A percentile compares a stretch with the other conserved stretches of the same genome.
Conservation (phyloP, 805 yeast genomes). For the Debaryomyces prosopidis region DNA sequence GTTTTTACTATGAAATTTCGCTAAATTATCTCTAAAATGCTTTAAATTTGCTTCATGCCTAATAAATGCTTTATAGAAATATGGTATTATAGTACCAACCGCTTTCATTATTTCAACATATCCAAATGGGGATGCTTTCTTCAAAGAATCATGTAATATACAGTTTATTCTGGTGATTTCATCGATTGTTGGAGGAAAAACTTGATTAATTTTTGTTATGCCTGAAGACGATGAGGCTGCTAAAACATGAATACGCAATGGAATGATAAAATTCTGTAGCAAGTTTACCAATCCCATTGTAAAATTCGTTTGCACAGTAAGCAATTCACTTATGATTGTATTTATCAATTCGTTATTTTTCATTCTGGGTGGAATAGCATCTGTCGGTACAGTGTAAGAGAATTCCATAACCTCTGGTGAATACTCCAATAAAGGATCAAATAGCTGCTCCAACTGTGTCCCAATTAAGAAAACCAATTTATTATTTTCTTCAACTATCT, state of each 20-base stretch:
- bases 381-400: conserved; percentile 62
- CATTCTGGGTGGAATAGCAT: conserved; percentile 12
- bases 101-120: conserved; percentile 76
- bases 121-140: conserved; percentile 67
- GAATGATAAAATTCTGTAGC: conserved; percentile 75
- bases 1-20: conserved; percentile 36
- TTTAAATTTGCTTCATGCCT: conserved; percentile 92
- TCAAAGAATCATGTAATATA: conserved; percentile 73
- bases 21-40: conserved; percentile 55
- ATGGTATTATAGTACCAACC: conserved; percentile 80
- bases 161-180: conserved; percentile 90
- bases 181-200: conserved; percentile 94
- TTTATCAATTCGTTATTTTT: conserved; percentile 34
- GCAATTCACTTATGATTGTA: conserved; percentile 64
- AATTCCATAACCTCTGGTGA: conserved; percentile 85
- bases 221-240: conserved; percentile 55
- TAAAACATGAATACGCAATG: conserved; percentile 69
- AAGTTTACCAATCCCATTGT: conserved; percentile 72
- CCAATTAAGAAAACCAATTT: conserved; percentile 76
- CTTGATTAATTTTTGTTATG: conserved; percentile 65
- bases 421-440: conserved; percentile 87
- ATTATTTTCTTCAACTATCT: conserved; percentile 65
- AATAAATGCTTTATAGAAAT: conserved; percentile 89
- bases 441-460: conserved; percentile 80
- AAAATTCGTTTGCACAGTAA: conserved; percentile 70